phyloP scores from a whole-genome alignment of 352 stramenopile genomes.

The Albugo laibachii region DNA sequence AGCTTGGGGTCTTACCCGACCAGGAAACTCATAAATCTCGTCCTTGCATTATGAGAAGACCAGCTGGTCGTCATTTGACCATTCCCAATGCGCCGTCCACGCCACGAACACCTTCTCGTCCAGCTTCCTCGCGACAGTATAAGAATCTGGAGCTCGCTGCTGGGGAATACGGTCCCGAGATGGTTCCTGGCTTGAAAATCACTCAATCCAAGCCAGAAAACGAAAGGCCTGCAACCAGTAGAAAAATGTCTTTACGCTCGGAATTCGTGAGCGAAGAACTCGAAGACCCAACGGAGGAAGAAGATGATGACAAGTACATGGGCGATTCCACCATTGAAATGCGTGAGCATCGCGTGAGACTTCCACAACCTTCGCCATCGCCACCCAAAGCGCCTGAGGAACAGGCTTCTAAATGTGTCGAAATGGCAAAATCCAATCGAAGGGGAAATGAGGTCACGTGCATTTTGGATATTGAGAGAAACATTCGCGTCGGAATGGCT shows the following conservation, averaged over 20 bases:
- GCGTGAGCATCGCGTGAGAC: no score
- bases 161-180: conserved; percentile 23
- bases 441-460: conserved; percentile 63
- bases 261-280: neutral
- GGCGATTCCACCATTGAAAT: no score
- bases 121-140: conserved; percentile 3
- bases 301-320: no score
- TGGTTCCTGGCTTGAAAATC: conserved; percentile 10
- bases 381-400: neutral
- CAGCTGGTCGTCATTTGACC: neutral
- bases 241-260: no score
- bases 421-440: conserved; percentile 19
- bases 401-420: neutral
- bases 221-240: no score
- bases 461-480: conserved; percentile 63
- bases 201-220: neutral
- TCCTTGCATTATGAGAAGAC: conserved; percentile 1
- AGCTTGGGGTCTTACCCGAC: conserved; percentile 11
- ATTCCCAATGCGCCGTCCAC: conserved; percentile 1
- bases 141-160: conserved; percentile 52
- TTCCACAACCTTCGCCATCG: no score
- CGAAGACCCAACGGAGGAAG: neutral
- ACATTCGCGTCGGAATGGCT: conserved; percentile 56
- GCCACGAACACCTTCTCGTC: no score
- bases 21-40: neutral